Evolutionary conservation across 495 filamentous ascomycete genomes (phyloP), one percentile per base, ranked within the genome.

Genomic region (Podospora conica): DNA sequence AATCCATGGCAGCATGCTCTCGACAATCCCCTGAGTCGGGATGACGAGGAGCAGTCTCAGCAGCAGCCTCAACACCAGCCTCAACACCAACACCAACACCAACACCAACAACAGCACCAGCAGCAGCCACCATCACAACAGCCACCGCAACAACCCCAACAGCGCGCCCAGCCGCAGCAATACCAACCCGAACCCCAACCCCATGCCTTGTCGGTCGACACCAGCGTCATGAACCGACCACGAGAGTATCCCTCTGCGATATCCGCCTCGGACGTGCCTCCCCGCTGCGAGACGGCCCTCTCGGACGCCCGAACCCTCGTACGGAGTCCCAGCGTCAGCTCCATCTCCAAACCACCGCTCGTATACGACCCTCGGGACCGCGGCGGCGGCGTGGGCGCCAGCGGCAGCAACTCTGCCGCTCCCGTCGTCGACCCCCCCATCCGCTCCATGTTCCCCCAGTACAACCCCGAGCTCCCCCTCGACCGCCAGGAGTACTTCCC

Each of bases 391-490:
- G 40, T 48, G 58, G 9, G 66, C 73, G 63, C 77, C 40, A 40
- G 9, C 61, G 31, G 40, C 63, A 58, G 31, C 33, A 64, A 31
- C 20, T 55, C 53, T 22, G n/a, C 27, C 6, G 20, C 62, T 70
- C 60, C 68, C 0, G 65, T 25, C 3, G 57, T 64, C 4, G 61
- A 65, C 18, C 55, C 53, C 73, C 74, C 60, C 72, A 80, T 70
- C 61, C 79, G 79, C 60, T 84, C 77, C 15, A 95, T 95, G 66
- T 95, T 96, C 73, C 92, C 92, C 15, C 84, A 81, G n/a, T 93
- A 92, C 71, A 86, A 96, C 73, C 86, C 87, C 10, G 83, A 84
- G n/a, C 58, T 90, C 9, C 84, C 89, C 9, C 81, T 91, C 24
- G 82, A 83, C 65, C 84, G 86, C 63, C 91, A 95, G 72, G 78